Percentiles rank a stretch among this genome's conserved stretches.
Evolutionary conservation across 2,329 filamentous ascomycete genomes (phyloP).

Genomic region (Alternaria solani): DNA sequence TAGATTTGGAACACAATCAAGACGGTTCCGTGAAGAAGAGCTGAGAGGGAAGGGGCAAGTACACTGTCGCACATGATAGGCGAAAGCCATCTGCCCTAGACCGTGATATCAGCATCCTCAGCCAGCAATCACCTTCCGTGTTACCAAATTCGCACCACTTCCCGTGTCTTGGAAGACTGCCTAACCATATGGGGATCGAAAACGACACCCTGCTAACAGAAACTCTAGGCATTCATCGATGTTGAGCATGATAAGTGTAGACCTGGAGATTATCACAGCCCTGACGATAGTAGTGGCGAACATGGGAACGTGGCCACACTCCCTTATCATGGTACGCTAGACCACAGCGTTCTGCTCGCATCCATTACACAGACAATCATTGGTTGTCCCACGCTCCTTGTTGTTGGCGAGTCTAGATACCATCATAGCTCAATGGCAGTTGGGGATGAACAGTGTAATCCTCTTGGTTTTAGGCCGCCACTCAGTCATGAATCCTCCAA

Average conservation of each 20-base stretch:
- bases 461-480: background rate
- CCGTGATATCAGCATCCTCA: background rate
- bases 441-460: background rate
- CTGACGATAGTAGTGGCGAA: background rate
- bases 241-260: background rate
- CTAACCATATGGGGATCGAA: background rate
- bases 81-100: background rate
- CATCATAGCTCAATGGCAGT: background rate
- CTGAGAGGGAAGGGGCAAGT: background rate
- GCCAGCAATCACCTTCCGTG: background rate
- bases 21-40: background rate
- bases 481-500: slow-evolving; percentile 3
- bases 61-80: background rate
- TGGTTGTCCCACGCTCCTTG: background rate
- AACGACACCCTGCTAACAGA: too few species aligned
- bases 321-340: background rate
- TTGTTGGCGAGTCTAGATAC: background rate
- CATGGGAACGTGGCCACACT: background rate
- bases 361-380: background rate
- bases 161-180: background rate
- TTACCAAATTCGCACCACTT: background rate
- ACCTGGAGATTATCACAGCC: background rate
- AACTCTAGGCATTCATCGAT: too few species aligned
- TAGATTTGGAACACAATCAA: background rate
- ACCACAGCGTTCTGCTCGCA: background rate